Percentiles rank a stretch among this genome's conserved stretches.
phyloP scores from a whole-genome alignment of 768 basidiomycete genomes.

The Termitomyces sp. region DNA sequence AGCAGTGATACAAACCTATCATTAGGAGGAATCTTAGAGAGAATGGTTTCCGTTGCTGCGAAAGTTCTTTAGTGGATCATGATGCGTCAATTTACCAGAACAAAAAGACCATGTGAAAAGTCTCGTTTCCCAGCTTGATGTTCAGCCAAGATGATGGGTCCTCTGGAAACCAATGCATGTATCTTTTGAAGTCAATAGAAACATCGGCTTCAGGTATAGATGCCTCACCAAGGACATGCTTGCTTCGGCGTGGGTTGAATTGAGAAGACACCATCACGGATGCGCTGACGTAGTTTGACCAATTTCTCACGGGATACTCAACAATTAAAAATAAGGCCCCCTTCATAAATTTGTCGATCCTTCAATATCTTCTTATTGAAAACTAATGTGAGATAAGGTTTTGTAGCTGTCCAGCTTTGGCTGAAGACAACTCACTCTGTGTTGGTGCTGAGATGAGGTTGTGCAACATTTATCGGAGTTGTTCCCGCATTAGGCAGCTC shows the following conservation, averaged over 20 bases:
- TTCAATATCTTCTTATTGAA: background rate
- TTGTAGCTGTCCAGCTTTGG: background rate
- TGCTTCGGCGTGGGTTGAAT: background rate
- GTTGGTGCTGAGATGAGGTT: background rate
- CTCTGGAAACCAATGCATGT: conserved; percentile 80
- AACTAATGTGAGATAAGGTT: background rate
- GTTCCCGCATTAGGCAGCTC: conserved; percentile 1
- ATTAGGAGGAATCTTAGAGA: conserved; percentile 93
- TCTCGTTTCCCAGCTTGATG: conserved; percentile 76
- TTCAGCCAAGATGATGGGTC: conserved; percentile 78
- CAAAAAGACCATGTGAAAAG: conserved; percentile 78
- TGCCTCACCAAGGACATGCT: conserved; percentile 26
- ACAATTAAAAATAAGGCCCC: too few species aligned
- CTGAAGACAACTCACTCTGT: background rate
- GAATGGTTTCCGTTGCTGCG: conserved; percentile 78
- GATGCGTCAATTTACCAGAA: background rate
- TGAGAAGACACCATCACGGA: background rate
- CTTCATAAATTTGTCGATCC: background rate
- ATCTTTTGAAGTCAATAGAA: conserved; percentile 38
- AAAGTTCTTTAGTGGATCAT: background rate
- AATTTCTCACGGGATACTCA: background rate
- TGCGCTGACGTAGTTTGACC: background rate
- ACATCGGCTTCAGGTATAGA: background rate
- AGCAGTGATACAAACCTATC: conserved; percentile 35
- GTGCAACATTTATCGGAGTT: background rate